Percentiles rank a stretch among this genome's conserved stretches.
phyloP scores from a whole-genome alignment of 2,329 filamentous ascomycete species.

The Clarireedia hainanense region DNA sequence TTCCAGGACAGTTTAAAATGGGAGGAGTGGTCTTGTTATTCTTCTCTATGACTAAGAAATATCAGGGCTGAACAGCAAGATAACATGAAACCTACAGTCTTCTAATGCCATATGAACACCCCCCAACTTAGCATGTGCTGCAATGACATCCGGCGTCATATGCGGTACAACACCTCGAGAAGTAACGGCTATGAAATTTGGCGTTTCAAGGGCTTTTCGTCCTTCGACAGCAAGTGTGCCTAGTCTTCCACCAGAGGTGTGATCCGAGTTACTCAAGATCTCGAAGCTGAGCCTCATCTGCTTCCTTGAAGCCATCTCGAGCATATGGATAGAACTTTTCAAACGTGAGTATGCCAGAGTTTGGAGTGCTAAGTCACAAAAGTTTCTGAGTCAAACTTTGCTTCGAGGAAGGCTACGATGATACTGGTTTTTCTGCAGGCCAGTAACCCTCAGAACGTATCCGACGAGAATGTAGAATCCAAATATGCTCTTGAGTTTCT shows the following conservation, averaged over 20 bases:
- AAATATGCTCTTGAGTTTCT: neutral
- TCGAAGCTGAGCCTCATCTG: constrained; percentile 17
- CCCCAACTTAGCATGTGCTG: constrained; percentile 53
- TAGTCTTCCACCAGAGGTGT: constrained; percentile 18
- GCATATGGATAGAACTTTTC: neutral
- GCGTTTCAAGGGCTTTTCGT: constrained; percentile 66
- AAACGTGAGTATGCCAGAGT: too few species aligned
- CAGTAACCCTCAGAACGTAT: constrained; percentile 20
- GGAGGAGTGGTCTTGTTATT: constrained; percentile 39
- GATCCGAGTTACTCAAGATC: constrained; percentile 16
- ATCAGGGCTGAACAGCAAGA: constrained; percentile 1
- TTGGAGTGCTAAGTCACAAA: too few species aligned
- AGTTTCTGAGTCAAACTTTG: too few species aligned
- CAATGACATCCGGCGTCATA: constrained; percentile 75
- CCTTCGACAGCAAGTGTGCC: constrained; percentile 46
- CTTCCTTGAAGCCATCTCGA: constrained; percentile 8
- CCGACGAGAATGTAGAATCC: constrained; percentile 2
- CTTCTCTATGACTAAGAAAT: constrained; percentile 44
- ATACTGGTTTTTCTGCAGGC: constrained; percentile 22
- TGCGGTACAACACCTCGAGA: constrained; percentile 84
- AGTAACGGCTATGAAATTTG: constrained; percentile 70
- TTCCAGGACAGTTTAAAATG: constrained; percentile 35
- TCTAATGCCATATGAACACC: constrained; percentile 79
- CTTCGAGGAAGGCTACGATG: too few species aligned
- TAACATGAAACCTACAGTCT: constrained; percentile 66